Conservation (phyloP, 441 rosid genomes). For the Corymbia calophylla region DNA sequence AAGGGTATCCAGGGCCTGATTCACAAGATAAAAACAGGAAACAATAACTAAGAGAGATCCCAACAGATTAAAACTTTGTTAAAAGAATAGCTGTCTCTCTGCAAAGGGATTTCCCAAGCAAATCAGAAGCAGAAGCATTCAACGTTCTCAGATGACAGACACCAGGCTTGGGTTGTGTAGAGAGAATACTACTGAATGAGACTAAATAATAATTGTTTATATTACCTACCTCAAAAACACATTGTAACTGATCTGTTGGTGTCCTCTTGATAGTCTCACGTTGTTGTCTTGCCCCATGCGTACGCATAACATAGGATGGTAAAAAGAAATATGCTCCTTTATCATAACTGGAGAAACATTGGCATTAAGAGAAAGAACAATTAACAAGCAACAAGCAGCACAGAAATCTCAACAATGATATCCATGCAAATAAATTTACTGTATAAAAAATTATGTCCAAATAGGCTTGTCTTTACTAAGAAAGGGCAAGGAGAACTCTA, state of each 20-base stretch:
- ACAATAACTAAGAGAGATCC: neutral
- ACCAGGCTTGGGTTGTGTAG: neutral
- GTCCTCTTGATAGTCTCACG: conserved; percentile 60
- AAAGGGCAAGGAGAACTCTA: neutral
- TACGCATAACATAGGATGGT: conserved; percentile 90
- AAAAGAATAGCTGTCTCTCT: neutral
- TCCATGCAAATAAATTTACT: neutral
- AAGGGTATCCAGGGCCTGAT: conserved; percentile 87
- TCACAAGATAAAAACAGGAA: neutral
- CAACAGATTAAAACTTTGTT: neutral
- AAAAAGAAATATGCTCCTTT: conserved; percentile 81
- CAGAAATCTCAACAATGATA: neutral
- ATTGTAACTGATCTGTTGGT: conserved; percentile 49
- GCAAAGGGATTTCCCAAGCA: neutral
- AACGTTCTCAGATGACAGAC: neutral
- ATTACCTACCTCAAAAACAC: conserved; percentile 71
- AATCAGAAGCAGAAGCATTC: neutral
- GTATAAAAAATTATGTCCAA: neutral
- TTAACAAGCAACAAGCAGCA: neutral
- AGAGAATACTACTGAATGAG: neutral
- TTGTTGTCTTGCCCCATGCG: conserved; percentile 88
- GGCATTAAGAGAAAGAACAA: conserved; percentile 11
- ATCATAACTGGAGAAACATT: conserved; percentile 52
- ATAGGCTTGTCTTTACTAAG: neutral
- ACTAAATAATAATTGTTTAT: neutral